phyloP scores from a whole-genome alignment of 495 filamentous ascomycete genomes.

The Podospora pseudoanserina region DNA sequence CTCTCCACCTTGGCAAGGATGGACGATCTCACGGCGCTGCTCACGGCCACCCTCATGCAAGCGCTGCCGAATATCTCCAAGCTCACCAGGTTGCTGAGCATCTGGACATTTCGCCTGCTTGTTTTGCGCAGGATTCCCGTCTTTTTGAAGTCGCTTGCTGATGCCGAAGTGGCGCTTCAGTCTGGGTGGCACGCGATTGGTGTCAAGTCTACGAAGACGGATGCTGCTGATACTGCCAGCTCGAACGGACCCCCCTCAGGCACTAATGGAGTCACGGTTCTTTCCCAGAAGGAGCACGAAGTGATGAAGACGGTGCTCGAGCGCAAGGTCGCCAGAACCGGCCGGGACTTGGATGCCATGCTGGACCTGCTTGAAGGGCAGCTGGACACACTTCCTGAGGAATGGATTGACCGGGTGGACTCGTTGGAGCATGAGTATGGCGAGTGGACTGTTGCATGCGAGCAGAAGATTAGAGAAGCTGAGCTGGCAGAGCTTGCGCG shows the following conservation, averaged over 20 bases:
- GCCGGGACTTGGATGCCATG: conserved; percentile 72
- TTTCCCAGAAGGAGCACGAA: conserved; percentile 49
- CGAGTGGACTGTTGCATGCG: conserved; percentile 60
- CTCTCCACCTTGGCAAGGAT: conserved; percentile 53
- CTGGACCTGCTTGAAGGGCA: conserved; percentile 80
- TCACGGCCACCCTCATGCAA: conserved; percentile 84
- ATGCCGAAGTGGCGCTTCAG: conserved; percentile 58
- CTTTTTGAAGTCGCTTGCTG: conserved; percentile 62
- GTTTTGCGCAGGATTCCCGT: conserved; percentile 69
- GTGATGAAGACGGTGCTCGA: conserved; percentile 62
- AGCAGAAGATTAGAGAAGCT: conserved; percentile 37
- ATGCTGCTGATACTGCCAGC: conserved; percentile 7
- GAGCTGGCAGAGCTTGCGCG: conserved; percentile 25
- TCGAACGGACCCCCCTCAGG: neutral
- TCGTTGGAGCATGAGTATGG: conserved; percentile 73
- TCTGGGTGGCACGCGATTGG: conserved; percentile 60
- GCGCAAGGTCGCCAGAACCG: conserved; percentile 64
- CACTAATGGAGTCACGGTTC: conserved; percentile 7
- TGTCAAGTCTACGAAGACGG: conserved; percentile 12
- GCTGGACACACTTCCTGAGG: conserved; percentile 76
- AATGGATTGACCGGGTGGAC: conserved; percentile 85
- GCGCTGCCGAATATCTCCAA: conserved; percentile 77
- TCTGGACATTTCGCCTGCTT: conserved; percentile 72
- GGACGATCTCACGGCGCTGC: conserved; percentile 82
- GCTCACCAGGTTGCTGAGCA: conserved; percentile 62